Conservation (phyloP, 345 rosid genomes). For the Eucalyptus guilfoylei region DNA sequence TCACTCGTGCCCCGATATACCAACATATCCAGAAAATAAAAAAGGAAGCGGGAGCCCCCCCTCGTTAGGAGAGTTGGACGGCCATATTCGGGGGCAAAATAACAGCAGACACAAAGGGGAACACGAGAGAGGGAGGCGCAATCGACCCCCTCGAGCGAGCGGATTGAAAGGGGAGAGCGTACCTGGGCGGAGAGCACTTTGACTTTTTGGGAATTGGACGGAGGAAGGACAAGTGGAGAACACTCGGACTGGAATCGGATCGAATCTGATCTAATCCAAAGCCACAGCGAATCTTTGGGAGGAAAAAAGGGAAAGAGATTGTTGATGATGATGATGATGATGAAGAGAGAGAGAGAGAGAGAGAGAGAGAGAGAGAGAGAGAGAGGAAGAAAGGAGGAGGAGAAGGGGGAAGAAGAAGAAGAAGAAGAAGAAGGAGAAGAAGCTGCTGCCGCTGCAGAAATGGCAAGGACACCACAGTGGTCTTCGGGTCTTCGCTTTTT, state of each 20-base stretch:
- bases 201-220: background rate
- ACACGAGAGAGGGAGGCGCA: background rate
- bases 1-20: background rate
- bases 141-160: background rate
- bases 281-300: background rate
- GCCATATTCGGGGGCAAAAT: background rate
- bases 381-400: background rate
- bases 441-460: background rate
- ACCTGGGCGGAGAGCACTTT: background rate
- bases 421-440: background rate
- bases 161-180: background rate
- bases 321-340: background rate
- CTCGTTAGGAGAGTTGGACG: background rate
- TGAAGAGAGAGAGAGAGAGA: too few relatives aligned
- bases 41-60: background rate
- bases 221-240: background rate
- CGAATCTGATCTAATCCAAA: background rate
- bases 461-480: background rate
- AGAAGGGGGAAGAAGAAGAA: background rate
- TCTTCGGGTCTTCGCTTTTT: background rate
- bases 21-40: background rate
- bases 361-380: too few relatives aligned
- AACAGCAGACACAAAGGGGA: background rate
- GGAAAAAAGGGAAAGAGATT: background rate
- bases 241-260: background rate